Evolutionary conservation across 805 yeast species (phyloP).

Genomic region (Myxozyma neotropica): DNA sequence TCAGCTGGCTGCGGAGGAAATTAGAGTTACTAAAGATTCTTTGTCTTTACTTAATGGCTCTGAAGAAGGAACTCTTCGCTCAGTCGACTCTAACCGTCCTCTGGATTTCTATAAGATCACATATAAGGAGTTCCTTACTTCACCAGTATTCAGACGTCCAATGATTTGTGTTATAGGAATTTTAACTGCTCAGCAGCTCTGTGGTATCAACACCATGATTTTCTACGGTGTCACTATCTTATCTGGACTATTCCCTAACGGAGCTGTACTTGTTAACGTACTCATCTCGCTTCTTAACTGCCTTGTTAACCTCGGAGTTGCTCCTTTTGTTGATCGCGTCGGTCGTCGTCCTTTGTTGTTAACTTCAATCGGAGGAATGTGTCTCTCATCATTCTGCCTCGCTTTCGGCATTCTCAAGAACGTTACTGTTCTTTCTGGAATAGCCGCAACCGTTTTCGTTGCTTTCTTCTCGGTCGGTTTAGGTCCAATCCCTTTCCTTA

Average conservation of each 20-base stretch:
- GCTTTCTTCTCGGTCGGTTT: conserved; percentile 86
- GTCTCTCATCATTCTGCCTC: conserved; percentile 61
- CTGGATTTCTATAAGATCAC: conserved; percentile 25
- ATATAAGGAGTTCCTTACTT: conserved; percentile 51
- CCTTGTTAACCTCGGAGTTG: conserved; percentile 70
- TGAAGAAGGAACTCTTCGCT: conserved; percentile 31
- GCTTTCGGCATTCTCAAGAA: conserved; percentile 62
- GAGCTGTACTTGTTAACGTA: conserved; percentile 73
- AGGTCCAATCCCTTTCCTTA: conserved; percentile 93
- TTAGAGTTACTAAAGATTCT: not conserved
- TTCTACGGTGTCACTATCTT: conserved; percentile 91
- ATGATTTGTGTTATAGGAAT: conserved; percentile 68
- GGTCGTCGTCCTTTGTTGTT: conserved; percentile 77
- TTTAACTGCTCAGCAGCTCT: conserved; percentile 83
- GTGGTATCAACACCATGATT: conserved; percentile 90
- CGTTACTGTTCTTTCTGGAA: conserved; percentile 54
- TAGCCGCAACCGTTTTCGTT: conserved; percentile 72
- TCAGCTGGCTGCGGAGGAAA: not conserved
- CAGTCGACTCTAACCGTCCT: conserved; percentile 26
- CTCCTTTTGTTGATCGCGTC: conserved; percentile 69
- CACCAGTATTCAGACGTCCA: conserved; percentile 58
- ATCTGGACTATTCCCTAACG: conserved; percentile 67
- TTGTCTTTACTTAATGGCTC: conserved; percentile 9
- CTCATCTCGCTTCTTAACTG: conserved; percentile 75
- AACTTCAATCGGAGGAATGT: conserved; percentile 70